Base-by-base conservation (phyloP, 1,284 basidiomycete genomes). In the Leccinum angustisporum region DNA sequence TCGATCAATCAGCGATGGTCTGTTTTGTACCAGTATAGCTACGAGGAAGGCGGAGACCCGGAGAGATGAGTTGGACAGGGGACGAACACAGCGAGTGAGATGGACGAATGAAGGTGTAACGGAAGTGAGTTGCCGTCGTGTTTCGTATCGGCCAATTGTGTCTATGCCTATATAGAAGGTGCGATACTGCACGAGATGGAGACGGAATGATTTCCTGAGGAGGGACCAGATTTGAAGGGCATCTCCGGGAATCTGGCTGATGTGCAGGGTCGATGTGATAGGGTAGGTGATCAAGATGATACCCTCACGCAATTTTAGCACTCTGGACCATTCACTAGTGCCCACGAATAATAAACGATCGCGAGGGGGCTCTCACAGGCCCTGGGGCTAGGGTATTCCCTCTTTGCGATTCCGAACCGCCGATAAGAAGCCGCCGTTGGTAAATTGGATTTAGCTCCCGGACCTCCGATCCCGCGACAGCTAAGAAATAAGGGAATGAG, bases 281-380 rank as follows among this genome's bases (percentile, higher is more conserved):
- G 74, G 75, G 75, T 74, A 74, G 68, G 65, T 65, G 73, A 73
- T 73, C 72, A 73, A 74, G 65, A 69, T 75, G 72, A 71, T 71
- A 66, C 66, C 73, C 69, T 65, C 36, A 3, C n/a, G 36, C 66
- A 71, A 61, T 63, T 60, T 72, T 71, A 71, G 67, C 58, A 62
- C 56, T 57, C 61, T 48, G 56, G 18, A 43, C 18, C 52, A 25
- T 4, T 4, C 25, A 27, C 27, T 27, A 27, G 18, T 61, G 58
- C 58, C 56, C 67, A 62, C 64, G 62, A 58, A 57, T 52, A 60
- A 66, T 66, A 61, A 54, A 50, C 58, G 62, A 69, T 68, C 67
- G 65, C 59, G 61, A 68, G 61, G 50, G 38, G 27, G 25, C 55
- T 62, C 60, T 54, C 61, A 59, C 63, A 56, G 61, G 65, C 48